A percentile compares a stretch with the other conserved stretches of the same genome.
These are phyloP conservation scores for Amanita exitialis DNA, from an alignment of 768 basidiomycete species.

Conservation along the genomic window DNA sequence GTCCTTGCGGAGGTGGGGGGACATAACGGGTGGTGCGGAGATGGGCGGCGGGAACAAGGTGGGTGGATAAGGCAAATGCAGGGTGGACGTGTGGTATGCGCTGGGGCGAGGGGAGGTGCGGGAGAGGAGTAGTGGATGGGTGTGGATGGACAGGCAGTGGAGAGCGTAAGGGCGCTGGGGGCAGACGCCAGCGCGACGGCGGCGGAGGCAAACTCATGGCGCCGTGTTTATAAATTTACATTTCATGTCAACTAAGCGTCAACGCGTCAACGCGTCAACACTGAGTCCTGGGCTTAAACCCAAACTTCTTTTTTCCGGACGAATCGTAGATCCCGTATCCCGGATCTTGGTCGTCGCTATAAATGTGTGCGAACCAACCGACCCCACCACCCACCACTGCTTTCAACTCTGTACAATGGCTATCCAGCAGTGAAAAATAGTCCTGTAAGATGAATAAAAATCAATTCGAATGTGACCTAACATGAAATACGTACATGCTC, in stretches of 20 bases:
- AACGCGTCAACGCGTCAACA: slow-evolving; percentile 16
- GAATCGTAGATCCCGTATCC: slow-evolving; percentile 51
- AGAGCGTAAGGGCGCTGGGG: slow-evolving; percentile 15
- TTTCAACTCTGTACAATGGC: slow-evolving; percentile 43
- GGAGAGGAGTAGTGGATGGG: slow-evolving; percentile 15
- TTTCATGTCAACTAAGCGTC: too few species aligned
- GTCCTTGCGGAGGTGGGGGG: slow-evolving; percentile 18
- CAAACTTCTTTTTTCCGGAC: slow-evolving; percentile 34
- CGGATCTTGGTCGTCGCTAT: slow-evolving; percentile 39
- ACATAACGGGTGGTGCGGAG: slow-evolving; percentile 34
- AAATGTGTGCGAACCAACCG: slow-evolving; percentile 63
- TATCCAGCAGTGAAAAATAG: slow-evolving; percentile 44
- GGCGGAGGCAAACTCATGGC: slow-evolving; percentile 11
- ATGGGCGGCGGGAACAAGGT: slow-evolving; percentile 44
- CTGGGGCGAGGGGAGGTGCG: slow-evolving; percentile 29
- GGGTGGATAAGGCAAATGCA: slow-evolving; percentile 37
- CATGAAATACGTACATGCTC: slow-evolving; percentile 27
- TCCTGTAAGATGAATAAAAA: slow-evolving; percentile 10
- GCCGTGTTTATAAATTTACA: too few species aligned
- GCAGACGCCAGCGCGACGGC: slow-evolving; percentile 19
- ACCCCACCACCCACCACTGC: slow-evolving; percentile 37
- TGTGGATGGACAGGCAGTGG: slow-evolving; percentile 27
- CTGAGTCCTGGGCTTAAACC: slow-evolving; percentile 40
- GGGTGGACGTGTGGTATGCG: slow-evolving; percentile 22
- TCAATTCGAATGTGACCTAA: background rate